Evolutionary conservation across 2,329 filamentous ascomycete genomes (phyloP).

Genomic region (Cladophialophora immunda): DNA sequence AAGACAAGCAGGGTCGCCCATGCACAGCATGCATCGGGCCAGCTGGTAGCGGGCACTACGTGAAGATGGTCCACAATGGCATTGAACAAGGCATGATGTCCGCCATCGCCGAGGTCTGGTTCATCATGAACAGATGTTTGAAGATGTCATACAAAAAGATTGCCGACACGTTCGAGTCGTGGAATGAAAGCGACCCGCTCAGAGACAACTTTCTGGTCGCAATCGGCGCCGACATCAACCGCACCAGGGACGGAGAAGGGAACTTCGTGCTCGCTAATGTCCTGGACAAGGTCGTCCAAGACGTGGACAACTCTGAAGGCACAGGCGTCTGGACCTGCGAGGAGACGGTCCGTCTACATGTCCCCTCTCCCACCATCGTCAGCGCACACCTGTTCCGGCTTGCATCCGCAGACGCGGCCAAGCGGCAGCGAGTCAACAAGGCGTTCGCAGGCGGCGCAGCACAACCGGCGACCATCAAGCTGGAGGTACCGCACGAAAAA

Average conservation of each 20-base stretch:
- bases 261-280: conserved; percentile 67
- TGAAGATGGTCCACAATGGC: conserved; percentile 80
- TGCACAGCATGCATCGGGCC: conserved; percentile 70
- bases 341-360: conserved; percentile 68
- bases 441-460: conserved; percentile 40
- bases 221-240: conserved; percentile 70
- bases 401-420: conserved; percentile 67
- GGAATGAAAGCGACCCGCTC: conserved; percentile 62
- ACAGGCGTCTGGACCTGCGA: conserved; percentile 73
- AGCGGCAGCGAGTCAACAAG: conserved; percentile 58
- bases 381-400: conserved; percentile 70
- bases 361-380: conserved; percentile 71
- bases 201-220: conserved; percentile 67
- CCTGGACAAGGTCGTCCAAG: conserved; percentile 76
- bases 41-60: conserved; percentile 73
- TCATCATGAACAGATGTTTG: conserved; percentile 67
- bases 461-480: conserved; percentile 38
- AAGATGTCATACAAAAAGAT: conserved; percentile 69
- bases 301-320: conserved; percentile 71
- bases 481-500: conserved; percentile 43
- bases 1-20: conserved; percentile 64
- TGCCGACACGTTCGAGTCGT: conserved; percentile 65
- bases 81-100: conserved; percentile 78
- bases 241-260: conserved; percentile 50
- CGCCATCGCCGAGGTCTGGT: conserved; percentile 71